Conservation (phyloP, 1,284 basidiomycete species). For the Fomes fomentarius region DNA sequence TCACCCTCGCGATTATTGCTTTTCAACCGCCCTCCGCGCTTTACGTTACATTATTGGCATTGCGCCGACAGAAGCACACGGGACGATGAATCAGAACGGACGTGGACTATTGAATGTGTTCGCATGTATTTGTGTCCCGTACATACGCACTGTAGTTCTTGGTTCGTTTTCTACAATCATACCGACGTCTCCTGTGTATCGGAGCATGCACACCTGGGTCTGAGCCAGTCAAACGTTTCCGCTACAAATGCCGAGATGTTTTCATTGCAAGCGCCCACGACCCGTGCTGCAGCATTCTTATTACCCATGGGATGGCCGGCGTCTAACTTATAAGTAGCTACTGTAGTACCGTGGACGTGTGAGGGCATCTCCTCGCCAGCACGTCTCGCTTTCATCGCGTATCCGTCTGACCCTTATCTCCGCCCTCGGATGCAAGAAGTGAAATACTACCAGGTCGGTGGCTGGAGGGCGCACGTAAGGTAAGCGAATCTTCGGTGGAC, state of each 20-base stretch:
- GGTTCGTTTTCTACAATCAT: conserved; percentile 22
- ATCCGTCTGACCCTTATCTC: background rate
- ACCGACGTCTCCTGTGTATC: conserved; percentile 3
- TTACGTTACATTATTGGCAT: conserved; percentile 19
- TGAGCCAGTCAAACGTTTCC: too few relatives aligned
- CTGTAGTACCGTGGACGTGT: too few relatives aligned
- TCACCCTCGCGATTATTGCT: conserved; percentile 28
- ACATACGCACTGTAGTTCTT: conserved; percentile 35
- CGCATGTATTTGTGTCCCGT: conserved; percentile 51
- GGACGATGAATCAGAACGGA: conserved; percentile 62
- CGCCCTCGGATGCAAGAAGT: conserved; percentile 13
- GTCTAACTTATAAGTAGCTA: too few relatives aligned
- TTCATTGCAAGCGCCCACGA: too few relatives aligned
- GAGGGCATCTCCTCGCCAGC: too few relatives aligned
- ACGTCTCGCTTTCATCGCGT: background rate
- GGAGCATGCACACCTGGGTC: too few relatives aligned
- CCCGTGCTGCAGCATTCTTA: too few relatives aligned
- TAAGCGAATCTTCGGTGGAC: conserved; percentile 10
- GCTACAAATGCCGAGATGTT: too few relatives aligned
- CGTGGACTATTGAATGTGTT: conserved; percentile 66
- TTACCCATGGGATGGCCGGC: too few relatives aligned
- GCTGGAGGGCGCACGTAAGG: conserved; percentile 32
- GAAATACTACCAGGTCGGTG: conserved; percentile 37
- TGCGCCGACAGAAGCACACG: conserved; percentile 34
- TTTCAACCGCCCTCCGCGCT: background rate